phyloP scores from a whole-genome alignment of 768 basidiomycete genomes.

The Russula virescens region DNA sequence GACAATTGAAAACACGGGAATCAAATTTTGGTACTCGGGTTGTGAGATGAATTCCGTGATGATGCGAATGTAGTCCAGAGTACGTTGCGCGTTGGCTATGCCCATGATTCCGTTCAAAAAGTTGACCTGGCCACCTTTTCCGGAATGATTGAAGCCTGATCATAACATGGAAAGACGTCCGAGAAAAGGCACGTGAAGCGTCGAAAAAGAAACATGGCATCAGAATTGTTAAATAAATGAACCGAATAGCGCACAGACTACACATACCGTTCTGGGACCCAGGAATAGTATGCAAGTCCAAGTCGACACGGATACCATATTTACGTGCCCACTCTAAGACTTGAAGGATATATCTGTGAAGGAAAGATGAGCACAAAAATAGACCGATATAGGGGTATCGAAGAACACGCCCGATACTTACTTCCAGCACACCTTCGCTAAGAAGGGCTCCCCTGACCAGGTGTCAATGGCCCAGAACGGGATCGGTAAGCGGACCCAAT shows the following conservation, averaged over 20 bases:
- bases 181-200: neutral
- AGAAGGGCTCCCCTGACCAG: conserved; percentile 72
- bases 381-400: neutral
- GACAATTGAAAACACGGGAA: conserved; percentile 57
- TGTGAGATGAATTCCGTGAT: conserved; percentile 81
- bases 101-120: conserved; percentile 77
- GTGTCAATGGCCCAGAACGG: conserved; percentile 87
- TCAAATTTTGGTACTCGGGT: conserved; percentile 59
- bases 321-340: conserved; percentile 83
- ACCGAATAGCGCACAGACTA: neutral
- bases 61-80: conserved; percentile 71
- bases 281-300: conserved; percentile 80
- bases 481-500: conserved; percentile 79
- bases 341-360: conserved; percentile 56
- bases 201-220: neutral
- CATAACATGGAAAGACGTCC: neutral
- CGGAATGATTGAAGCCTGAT: conserved; percentile 53
- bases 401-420: conserved; percentile 26
- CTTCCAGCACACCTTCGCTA: conserved; percentile 73
- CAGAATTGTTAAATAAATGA: conserved; percentile 11
- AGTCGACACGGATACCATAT: conserved; percentile 77
- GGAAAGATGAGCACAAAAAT: neutral
- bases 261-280: conserved; percentile 70
- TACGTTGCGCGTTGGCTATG: conserved; percentile 79
- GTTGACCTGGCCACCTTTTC: conserved; percentile 57